Evolutionary conservation across 1,139 yeast genomes (phyloP).

Genomic region (Blastobotrys apis): DNA sequence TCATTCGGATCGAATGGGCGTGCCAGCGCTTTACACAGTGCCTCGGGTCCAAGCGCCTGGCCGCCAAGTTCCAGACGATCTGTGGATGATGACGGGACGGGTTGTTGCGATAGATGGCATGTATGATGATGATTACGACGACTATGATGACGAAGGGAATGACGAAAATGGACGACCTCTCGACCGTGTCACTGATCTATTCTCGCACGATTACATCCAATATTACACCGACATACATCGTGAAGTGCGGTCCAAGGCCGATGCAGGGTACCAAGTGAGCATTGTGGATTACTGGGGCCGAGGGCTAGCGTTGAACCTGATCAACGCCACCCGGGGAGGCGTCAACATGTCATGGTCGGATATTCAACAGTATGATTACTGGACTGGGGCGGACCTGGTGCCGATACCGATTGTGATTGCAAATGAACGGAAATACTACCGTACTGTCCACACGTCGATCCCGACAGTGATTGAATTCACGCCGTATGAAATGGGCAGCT

Average conservation of each 20-base stretch:
- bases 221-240: constrained; percentile 8
- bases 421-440: constrained; percentile 49
- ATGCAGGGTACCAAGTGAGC: constrained; percentile 65
- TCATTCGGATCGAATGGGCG: not conserved
- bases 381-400: constrained; percentile 52
- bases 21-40: not conserved
- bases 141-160: not conserved
- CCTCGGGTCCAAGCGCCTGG: not conserved
- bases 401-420: constrained; percentile 65
- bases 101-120: too few relatives aligned
- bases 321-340: constrained; percentile 50
- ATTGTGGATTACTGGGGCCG: constrained; percentile 89
- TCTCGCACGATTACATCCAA: constrained; percentile 5
- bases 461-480: constrained; percentile 73
- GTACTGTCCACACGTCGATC: constrained; percentile 49
- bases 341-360: constrained; percentile 64
- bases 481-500: constrained; percentile 82
- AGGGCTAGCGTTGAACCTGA: constrained; percentile 66
- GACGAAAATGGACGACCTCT: not conserved
- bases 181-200: not conserved
- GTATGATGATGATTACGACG: not conserved
- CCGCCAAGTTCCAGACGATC: not conserved
- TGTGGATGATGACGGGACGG: too few relatives aligned
- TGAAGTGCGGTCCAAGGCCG: constrained; percentile 11
- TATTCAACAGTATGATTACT: constrained; percentile 47